Percentiles rank a stretch among this genome's conserved stretches.
These are phyloP conservation scores for Fusarium staphyleae DNA, from an alignment of 2,329 filamentous ascomycete species.

Conservation along the genomic window DNA sequence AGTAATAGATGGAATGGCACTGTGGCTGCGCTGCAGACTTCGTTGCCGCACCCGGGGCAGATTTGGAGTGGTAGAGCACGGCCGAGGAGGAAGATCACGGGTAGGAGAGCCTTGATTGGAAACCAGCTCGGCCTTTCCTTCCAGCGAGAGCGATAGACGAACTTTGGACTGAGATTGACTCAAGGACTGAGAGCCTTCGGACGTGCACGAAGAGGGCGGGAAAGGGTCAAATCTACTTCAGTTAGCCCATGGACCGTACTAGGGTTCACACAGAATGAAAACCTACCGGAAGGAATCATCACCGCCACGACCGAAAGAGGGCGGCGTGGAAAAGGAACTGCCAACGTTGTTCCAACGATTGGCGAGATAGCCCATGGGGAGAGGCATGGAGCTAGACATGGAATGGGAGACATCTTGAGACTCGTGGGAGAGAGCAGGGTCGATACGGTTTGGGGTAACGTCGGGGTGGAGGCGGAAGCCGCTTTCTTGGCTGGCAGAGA, in stretches of 20 bases:
- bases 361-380: slow-evolving; percentile 58
- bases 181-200: slow-evolving; percentile 48
- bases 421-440: slow-evolving; percentile 41
- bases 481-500: slow-evolving; percentile 29
- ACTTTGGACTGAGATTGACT: slow-evolving; percentile 61
- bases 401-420: slow-evolving; percentile 39
- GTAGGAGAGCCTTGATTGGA: slow-evolving; percentile 72
- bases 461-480: slow-evolving; percentile 27
- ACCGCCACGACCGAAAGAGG: slow-evolving; percentile 47
- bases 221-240: slow-evolving; percentile 53
- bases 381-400: slow-evolving; percentile 52
- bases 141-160: slow-evolving; percentile 81
- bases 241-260: slow-evolving; percentile 9
- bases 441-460: slow-evolving; percentile 39
- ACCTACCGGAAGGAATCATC: slow-evolving; percentile 58
- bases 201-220: slow-evolving; percentile 52
- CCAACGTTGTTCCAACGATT: slow-evolving; percentile 63
- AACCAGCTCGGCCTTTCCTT: slow-evolving; percentile 89
- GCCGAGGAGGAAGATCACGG: slow-evolving; percentile 56
- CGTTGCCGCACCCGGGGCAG: slow-evolving; percentile 58
- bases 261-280: not conserved
- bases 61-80: slow-evolving; percentile 56
- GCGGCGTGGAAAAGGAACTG: slow-evolving; percentile 59
- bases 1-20: slow-evolving; percentile 66
- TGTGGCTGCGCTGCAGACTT: slow-evolving; percentile 73